Evolutionary conservation across 306 rosid species (phyloP).

Genomic region (Comarum palustre): DNA sequence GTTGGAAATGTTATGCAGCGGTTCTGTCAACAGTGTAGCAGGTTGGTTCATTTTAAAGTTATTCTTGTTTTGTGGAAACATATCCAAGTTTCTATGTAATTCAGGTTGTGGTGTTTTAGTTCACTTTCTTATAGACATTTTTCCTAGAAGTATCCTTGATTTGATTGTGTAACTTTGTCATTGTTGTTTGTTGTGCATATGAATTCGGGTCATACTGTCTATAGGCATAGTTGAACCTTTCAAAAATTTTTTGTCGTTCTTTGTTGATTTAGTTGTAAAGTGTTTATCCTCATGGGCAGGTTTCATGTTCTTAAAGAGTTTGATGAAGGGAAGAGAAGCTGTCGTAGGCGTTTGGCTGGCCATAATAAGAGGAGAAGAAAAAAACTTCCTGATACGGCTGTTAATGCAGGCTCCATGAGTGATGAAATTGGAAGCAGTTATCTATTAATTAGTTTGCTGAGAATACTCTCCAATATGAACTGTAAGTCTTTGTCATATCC

Average conservation of each 20-base stretch:
- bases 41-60: conserved; percentile 42
- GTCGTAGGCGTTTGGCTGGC: conserved; percentile 89
- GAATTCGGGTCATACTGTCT: not conserved
- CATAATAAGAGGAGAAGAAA: conserved; percentile 85
- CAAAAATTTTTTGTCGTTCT: conserved; percentile 22
- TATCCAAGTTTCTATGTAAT: conserved; percentile 10
- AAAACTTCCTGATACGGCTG: conserved; percentile 58
- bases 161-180: conserved; percentile 14
- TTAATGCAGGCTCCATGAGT: conserved; percentile 50
- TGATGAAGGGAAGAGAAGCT: conserved; percentile 94
- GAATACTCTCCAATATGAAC: conserved; percentile 73
- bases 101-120: not conserved
- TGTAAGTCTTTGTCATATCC: conserved; percentile 43
- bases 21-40: conserved; percentile 91
- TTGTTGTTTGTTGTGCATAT: not conserved
- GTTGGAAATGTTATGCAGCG: conserved; percentile 78
- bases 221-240: conserved; percentile 2
- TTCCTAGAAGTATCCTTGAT: not conserved
- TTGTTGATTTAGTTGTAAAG: conserved; percentile 26
- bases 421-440: conserved; percentile 67
- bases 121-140: not conserved
- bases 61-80: conserved; percentile 14
- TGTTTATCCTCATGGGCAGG: conserved; percentile 50
- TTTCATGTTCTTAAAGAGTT: conserved; percentile 86
- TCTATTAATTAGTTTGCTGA: conserved; percentile 59